phyloP scores from a whole-genome alignment of 257 asterid species.

The Ajuga chamaepitys region DNA sequence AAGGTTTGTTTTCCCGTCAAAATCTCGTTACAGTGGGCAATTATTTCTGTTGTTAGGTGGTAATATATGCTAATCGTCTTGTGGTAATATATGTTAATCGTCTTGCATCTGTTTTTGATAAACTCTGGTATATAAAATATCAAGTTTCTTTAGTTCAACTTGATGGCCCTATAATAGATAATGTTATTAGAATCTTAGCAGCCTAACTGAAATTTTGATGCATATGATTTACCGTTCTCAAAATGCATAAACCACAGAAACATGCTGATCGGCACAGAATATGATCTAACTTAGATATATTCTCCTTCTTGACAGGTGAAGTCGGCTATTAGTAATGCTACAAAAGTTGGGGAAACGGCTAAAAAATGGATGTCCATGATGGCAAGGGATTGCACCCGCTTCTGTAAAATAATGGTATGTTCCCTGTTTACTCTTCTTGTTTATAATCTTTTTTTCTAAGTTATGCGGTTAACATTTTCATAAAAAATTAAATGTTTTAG shows the following conservation, averaged over 20 bases:
- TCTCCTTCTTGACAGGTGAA: constrained; percentile 44
- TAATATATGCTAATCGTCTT: neutral
- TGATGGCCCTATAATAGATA: neutral
- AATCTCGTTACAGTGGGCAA: neutral
- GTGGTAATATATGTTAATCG: neutral
- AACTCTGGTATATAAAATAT: neutral
- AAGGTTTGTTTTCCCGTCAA: neutral
- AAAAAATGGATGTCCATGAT: constrained; percentile 69
- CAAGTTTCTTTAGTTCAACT: neutral
- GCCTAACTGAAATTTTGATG: neutral
- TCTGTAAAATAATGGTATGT: constrained; percentile 87
- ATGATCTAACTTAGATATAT: neutral
- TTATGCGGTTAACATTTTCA: neutral
- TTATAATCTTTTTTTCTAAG: neutral
- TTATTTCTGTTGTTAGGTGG: neutral
- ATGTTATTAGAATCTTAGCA: neutral
- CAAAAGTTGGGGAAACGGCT: constrained; percentile 60
- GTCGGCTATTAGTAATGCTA: constrained; percentile 49
- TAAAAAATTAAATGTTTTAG: neutral
- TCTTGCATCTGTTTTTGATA: neutral
- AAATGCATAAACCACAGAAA: constrained; percentile 1
- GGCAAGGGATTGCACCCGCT: constrained; percentile 90
- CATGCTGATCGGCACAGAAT: neutral
- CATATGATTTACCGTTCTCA: constrained; percentile 9
- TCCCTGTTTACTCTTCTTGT: constrained; percentile 14